Base-by-base conservation (phyloP, 2,329 filamentous ascomycete species). In the Aspergillus spinulosporus region DNA sequence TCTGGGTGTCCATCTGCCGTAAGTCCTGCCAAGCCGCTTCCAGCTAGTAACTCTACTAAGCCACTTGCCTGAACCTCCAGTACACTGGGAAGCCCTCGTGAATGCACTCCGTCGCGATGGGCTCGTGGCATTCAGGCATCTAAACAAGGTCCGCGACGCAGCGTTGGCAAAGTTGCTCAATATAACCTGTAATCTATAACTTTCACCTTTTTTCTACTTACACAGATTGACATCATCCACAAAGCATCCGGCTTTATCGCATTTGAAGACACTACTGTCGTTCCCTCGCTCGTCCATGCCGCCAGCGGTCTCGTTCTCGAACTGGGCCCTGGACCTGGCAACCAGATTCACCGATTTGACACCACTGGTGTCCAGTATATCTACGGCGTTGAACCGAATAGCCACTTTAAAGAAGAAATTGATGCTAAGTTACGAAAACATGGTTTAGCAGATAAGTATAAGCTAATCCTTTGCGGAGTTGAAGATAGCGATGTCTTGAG, bases 371-470 rank as follows among this genome's bases (percentile, higher is more conserved):
- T 80, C 14, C 62, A 67, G 1, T 62, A 61, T 26, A 49, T 78
- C 12, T 76, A 76, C 57, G 76, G 69, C 36, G 64, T 80, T 46
- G 78, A 80, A 52, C 73, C 73, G 9, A 80, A 79, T 61, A 55
- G 60, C 1, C 53, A 65, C 42, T 77, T 72, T 44, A 57, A 62
- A 45, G 62, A 66, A 1, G 62, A 47, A 5, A 68, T 80, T 15
- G 29, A 58, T n/a, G 64, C 66, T 5, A 70, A 67, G 26, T 42
- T 75, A 3, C 50, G 66, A 26, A 64, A 72, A 42, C 56, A 64
- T 53, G 60, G 57, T 1, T 62, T 77, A 9, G 61, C 63, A 31
- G 69, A 69, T 58, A 74, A 65, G 60, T 77, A 79, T 59, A 73
- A 70, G 57, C 59, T 75, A 36, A 57, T 80, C 28, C 58, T 57